A percentile compares a stretch with the other conserved stretches of the same genome.
phyloP scores from a whole-genome alignment of 2,329 filamentous ascomycete genomes.

The Fusarium domesticum region DNA sequence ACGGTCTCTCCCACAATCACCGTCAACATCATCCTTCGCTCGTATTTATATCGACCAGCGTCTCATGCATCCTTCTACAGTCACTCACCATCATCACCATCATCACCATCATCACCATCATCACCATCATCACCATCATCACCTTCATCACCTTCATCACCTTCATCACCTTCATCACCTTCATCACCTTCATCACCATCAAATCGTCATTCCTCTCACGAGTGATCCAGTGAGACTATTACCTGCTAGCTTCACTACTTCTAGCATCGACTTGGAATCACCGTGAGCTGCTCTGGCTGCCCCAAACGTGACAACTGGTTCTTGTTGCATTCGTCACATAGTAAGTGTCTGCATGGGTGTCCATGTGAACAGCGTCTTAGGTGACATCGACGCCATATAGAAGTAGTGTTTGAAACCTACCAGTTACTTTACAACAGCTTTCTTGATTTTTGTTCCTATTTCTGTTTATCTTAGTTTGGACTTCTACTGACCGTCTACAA shows the following conservation, averaged over 20 bases:
- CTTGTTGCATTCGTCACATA: not conserved
- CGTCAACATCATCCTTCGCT: not conserved
- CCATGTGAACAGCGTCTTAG: not conserved
- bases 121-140: not conserved
- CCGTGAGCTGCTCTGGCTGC: not conserved
- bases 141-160: not conserved
- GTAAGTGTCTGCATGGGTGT: not conserved
- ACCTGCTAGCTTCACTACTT: not conserved
- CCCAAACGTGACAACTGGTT: not conserved
- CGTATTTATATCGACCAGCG: not conserved
- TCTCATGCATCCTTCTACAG: not conserved
- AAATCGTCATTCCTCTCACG: not conserved
- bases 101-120: not conserved
- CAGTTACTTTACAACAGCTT: no score
- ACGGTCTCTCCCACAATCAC: not conserved
- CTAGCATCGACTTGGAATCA: not conserved
- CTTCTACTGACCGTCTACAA: no score
- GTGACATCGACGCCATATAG: no score
- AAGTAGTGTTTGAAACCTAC: no score
- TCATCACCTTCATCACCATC: not conserved
- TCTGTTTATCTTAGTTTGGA: no score
- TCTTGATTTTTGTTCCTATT: no score
- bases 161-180: not conserved
- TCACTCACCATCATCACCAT: not conserved
- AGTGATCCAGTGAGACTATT: not conserved